Percentiles rank a stretch among this genome's conserved stretches.
Conservation (phyloP, 2,329 filamentous ascomycete species). For the Trichoderma polysporum region DNA sequence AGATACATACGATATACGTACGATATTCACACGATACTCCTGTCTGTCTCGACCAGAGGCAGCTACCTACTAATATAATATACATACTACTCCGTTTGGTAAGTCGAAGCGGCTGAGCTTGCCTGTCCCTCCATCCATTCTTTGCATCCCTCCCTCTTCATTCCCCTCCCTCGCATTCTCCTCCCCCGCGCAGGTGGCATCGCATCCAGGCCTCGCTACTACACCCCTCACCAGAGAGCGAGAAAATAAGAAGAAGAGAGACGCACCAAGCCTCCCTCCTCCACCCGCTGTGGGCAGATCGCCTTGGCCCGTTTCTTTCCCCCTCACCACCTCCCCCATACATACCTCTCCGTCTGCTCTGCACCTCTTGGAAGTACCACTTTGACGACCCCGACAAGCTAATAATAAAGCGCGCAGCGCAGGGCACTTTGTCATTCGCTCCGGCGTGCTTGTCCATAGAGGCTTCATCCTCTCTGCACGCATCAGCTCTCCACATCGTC, state of each 20-base stretch:
- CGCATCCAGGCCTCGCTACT: constrained; percentile 8
- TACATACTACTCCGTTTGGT: background rate
- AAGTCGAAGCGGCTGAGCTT: constrained; percentile 2
- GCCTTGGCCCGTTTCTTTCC: constrained; percentile 3
- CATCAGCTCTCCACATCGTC: constrained; percentile 13
- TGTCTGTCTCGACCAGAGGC: background rate
- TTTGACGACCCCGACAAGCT: constrained; percentile 7
- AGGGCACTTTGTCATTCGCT: background rate
- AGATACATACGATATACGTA: background rate
- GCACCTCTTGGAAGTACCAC: background rate
- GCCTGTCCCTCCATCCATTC: constrained; percentile 4
- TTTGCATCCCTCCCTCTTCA: constrained; percentile 3
- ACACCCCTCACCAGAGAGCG: constrained; percentile 10
- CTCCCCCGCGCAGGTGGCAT: constrained; percentile 17
- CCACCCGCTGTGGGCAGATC: constrained; percentile 11
- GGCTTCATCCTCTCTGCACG: background rate
- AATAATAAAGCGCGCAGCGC: constrained; percentile 15
- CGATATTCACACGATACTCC: background rate
- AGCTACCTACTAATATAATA: background rate
- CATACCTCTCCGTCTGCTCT: background rate
- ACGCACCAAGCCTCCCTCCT: background rate
- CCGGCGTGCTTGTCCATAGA: background rate
- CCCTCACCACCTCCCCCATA: background rate
- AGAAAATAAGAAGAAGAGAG: background rate
- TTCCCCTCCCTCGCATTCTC: background rate